These are phyloP conservation scores for Kluyveromyces siamensis DNA, from an alignment of 805 yeast species.

Conservation along the genomic window DNA sequence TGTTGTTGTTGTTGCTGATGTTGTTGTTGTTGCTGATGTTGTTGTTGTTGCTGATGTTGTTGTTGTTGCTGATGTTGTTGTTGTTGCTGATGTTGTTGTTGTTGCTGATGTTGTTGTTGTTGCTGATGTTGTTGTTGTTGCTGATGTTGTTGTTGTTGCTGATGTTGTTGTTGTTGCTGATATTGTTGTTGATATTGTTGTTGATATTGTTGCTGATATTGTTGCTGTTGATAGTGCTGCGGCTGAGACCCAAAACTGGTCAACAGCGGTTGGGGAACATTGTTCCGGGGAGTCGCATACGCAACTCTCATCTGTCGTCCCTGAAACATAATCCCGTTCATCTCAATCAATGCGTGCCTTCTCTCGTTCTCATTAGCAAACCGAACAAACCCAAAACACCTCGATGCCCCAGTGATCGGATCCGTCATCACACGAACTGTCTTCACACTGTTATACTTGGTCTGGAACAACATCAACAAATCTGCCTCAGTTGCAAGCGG, in stretches of 20 bases:
- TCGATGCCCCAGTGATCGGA: conserved; percentile 65
- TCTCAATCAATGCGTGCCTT: conserved; percentile 55
- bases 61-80: not conserved
- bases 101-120: conserved; percentile 4
- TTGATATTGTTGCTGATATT: conserved; percentile 14
- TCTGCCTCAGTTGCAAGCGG: conserved; percentile 78
- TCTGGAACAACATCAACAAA: conserved; percentile 60
- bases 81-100: not conserved
- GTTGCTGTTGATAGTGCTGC: conserved; percentile 10
- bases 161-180: conserved; percentile 6
- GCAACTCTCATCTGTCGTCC: conserved; percentile 74
- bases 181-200: conserved; percentile 11
- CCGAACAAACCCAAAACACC: conserved; percentile 77
- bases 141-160: conserved; percentile 7
- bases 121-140: conserved; percentile 4
- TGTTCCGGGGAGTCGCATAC: conserved; percentile 64
- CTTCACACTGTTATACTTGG: conserved; percentile 54
- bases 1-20: no score
- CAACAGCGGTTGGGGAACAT: conserved; percentile 14
- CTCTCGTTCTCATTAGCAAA: conserved; percentile 65
- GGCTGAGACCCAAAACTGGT: conserved; percentile 1
- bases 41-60: conserved; percentile 5
- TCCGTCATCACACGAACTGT: conserved; percentile 84
- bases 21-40: no score
- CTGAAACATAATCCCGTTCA: conserved; percentile 76